phyloP scores from a whole-genome alignment of 345 rosid genomes.

The Rubroshorea leprosula region DNA sequence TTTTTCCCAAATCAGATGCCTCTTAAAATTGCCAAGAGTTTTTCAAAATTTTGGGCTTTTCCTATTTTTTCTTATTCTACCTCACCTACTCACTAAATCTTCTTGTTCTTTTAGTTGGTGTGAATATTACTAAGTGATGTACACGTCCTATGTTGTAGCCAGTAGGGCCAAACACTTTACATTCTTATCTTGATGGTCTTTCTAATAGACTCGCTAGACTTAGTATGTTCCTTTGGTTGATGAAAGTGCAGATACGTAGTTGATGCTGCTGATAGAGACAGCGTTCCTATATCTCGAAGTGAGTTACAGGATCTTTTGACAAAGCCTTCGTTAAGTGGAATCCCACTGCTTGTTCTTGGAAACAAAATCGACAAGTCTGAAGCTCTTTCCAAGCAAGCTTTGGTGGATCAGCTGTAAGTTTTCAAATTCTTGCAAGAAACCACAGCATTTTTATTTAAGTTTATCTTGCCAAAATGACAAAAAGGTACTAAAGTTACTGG shows the following conservation, averaged over 20 bases:
- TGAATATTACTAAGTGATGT: too few relatives aligned
- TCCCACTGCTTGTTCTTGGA: slow-evolving; percentile 87
- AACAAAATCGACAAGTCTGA: slow-evolving; percentile 95
- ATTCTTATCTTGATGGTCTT: neutral
- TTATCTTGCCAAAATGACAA: neutral
- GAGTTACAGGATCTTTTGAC: slow-evolving; percentile 79
- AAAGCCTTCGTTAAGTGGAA: slow-evolving; percentile 77
- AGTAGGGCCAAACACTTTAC: neutral
- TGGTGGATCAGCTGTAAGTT: slow-evolving; percentile 94
- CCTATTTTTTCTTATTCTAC: too few relatives aligned
- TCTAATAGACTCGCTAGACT: slow-evolving; percentile 11
- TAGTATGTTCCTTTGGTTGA: slow-evolving; percentile 2
- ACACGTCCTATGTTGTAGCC: too few relatives aligned
- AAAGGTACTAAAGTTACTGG: neutral
- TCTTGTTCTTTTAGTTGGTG: too few relatives aligned
- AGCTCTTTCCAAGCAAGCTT: slow-evolving; percentile 90
- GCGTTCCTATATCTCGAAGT: slow-evolving; percentile 75
- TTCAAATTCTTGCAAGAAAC: slow-evolving; percentile 3
- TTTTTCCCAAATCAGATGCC: neutral
- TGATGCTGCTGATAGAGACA: slow-evolving; percentile 93
- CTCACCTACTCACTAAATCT: too few relatives aligned
- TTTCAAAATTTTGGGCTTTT: too few relatives aligned
- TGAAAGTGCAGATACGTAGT: slow-evolving; percentile 69
- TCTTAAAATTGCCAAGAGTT: too few relatives aligned
- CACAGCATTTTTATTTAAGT: neutral